Evolutionary conservation across 148 eudicot species (phyloP).

Genomic region (Rhododendron williamsianum): DNA sequence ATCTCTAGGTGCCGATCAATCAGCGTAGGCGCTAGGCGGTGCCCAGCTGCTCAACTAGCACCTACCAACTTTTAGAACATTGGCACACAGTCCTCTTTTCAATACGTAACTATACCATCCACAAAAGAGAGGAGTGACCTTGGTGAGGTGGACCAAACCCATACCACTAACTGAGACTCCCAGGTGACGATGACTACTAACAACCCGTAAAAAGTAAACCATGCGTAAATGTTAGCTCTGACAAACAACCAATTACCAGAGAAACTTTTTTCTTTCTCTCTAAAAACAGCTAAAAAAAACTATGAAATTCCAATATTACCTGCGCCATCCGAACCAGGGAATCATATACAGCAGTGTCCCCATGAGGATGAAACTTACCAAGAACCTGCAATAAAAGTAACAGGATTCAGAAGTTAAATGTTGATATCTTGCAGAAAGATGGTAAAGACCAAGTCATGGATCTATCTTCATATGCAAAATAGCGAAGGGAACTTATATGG

Average conservation of each 20-base stretch:
- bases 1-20: neutral
- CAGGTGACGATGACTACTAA: neutral
- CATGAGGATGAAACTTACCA: constrained; percentile 97
- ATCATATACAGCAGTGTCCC: constrained; percentile 94
- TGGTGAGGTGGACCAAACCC: neutral
- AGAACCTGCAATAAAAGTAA: constrained; percentile 51
- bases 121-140: neutral
- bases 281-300: neutral
- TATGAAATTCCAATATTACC: constrained; percentile 34
- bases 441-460: neutral
- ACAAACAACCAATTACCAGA: neutral
- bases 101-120: neutral
- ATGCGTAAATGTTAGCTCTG: neutral
- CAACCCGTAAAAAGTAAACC: neutral
- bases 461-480: neutral
- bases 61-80: neutral
- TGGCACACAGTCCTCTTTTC: neutral
- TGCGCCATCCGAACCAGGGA: constrained; percentile 98
- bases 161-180: neutral
- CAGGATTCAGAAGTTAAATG: constrained; percentile 10
- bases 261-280: neutral
- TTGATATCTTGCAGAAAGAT: neutral
- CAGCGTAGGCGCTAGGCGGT: neutral
- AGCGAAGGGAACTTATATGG: neutral
- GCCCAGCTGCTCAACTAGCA: neutral